phyloP scores from a whole-genome alignment of 305 asterid species.

The Rubia tinctorum region DNA sequence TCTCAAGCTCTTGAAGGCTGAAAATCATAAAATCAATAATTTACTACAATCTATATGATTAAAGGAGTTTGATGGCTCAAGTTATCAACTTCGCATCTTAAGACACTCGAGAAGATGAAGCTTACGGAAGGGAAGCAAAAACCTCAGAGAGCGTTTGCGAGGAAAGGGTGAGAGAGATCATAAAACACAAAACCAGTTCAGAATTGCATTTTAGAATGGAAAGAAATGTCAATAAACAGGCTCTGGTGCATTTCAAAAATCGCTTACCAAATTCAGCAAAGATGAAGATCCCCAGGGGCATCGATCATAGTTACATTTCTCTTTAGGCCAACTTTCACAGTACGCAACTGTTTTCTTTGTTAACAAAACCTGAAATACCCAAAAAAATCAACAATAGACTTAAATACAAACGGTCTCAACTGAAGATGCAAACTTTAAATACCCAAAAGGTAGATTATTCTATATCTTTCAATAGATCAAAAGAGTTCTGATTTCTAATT shows the following conservation, averaged over 20 bases:
- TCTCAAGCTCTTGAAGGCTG: slow-evolving; percentile 83
- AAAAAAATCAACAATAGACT: too few species aligned
- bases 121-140: slow-evolving; percentile 22
- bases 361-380: too few species aligned
- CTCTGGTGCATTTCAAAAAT: not conserved
- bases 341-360: too few species aligned
- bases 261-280: slow-evolving; percentile 59
- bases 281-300: slow-evolving; percentile 96
- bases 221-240: not conserved
- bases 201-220: slow-evolving; percentile 2
- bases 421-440: too few species aligned
- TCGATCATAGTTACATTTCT: slow-evolving; percentile 74
- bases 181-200: slow-evolving; percentile 32
- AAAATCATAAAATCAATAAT: slow-evolving; percentile 14
- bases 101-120: not conserved
- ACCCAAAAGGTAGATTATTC: too few species aligned
- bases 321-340: too few species aligned
- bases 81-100: not conserved
- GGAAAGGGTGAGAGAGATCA: slow-evolving; percentile 75
- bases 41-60: not conserved
- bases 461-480: too few species aligned
- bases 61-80: not conserved
- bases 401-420: too few species aligned
- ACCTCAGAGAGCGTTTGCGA: slow-evolving; percentile 78
- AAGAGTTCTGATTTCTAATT: too few species aligned